Evolutionary conservation across 495 filamentous ascomycete species (phyloP), one percentile per base, ranked within the genome.

Genomic region (Tuber aestivum): DNA sequence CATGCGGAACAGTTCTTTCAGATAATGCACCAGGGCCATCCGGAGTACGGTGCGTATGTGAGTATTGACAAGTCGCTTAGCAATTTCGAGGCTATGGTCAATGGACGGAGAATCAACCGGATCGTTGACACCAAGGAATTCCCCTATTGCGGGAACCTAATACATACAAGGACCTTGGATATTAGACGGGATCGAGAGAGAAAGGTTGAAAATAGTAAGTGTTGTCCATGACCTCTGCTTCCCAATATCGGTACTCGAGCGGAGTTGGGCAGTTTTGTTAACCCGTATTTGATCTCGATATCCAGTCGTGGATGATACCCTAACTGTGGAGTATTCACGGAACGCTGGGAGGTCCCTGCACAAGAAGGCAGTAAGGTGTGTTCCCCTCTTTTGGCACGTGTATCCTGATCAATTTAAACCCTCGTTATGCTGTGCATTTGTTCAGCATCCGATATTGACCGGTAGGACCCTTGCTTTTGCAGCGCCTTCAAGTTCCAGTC

Each of bases 101-200:
- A 89, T 70, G 89, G 87, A 0, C 83, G 79, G 32, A 83, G 85
- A 20, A 86, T 96, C 70, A 84, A 87, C 4, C 85, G 86, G 40
- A 77, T 90, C 7, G 82, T 85, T 0, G 86, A 85, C 8, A 85
- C 83, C 6, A 77, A 73, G 2, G 82, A 84, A 23, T 98, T 99
- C 81, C 94, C 95, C 0, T 99, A 97, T 82, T 97, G 95, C 79
- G 95, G 95, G 0, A 88, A 87, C 72, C 78, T 89, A 23, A 93
- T 99, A 76, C 86, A 97, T 79, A 92, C 88, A 4, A 85, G 84
- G 73, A 94, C 92, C 0, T 84, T 99, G n/a, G 90, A 94, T 75
- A 87, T 98, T 65, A 86, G 85, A 79, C 91, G 89, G 75, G 89
- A 90, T 73, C 84, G 86, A 72, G 86, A 87, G 32, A 86, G 88